Evolutionary conservation across 78 protist genomes (phyloP).

Genomic region (Acrasis kona): DNA sequence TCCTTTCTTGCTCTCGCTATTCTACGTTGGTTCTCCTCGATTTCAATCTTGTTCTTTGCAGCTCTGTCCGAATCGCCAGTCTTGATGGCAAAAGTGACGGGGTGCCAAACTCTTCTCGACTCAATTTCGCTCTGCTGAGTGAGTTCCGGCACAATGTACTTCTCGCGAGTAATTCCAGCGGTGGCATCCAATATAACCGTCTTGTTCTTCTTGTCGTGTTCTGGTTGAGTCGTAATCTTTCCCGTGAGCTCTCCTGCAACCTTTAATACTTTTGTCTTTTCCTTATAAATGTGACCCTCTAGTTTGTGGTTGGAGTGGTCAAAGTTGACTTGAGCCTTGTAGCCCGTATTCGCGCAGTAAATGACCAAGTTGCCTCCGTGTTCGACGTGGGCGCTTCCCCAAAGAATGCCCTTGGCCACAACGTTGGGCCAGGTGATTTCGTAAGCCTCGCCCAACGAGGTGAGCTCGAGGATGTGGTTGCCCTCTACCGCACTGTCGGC

Average conservation of each 20-base stretch:
- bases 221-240: not conserved
- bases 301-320: not conserved
- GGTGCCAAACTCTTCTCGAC: not conserved
- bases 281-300: not conserved
- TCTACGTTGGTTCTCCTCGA: slow-evolving; percentile 1
- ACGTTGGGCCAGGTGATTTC: not conserved
- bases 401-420: not conserved
- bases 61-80: not conserved
- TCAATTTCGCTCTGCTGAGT: not conserved
- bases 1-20: not conserved
- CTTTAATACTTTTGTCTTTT: too few species aligned
- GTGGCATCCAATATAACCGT: not conserved
- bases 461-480: not conserved
- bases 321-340: not conserved
- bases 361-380: not conserved
- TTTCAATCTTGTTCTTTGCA: not conserved
- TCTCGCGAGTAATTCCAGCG: not conserved
- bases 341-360: not conserved
- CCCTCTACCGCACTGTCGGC: not conserved
- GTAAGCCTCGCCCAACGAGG: not conserved
- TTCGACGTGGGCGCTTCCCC: not conserved
- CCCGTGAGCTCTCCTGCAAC: not conserved
- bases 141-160: not conserved
- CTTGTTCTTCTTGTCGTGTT: not conserved
- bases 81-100: not conserved